Evolutionary conservation across 202 grass and related monocot species (phyloP), one percentile per base, ranked within the genome.

Genomic region (Schoenoplectus triqueter): DNA sequence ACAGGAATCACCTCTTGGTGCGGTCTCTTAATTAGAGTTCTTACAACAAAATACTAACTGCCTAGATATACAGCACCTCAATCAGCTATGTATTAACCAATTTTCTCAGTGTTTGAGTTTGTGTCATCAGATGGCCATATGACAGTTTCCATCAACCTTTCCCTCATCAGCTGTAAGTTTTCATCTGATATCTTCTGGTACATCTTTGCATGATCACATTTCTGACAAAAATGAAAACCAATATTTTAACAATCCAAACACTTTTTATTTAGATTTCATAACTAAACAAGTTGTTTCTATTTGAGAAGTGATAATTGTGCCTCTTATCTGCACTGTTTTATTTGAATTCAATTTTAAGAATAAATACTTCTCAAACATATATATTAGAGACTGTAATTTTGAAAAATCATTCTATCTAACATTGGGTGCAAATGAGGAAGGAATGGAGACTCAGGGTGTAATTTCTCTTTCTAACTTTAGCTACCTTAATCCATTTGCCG

Each of bases 401-500:
- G 31, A 31, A 31, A 31, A 31, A 31, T 31, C 31, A 31, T 31
- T 31, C 31, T 31, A 31, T 31, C 31, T 31, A 31, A 31, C 31
- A 31, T 31, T 31, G 31, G 31, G 31, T 31, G 31, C 31, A 31
- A 31, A 31, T 31, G 31, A 31, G 31, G 31, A 31, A 31, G 31
- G 31, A 31, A 31, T 31, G 31, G 31, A 31, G 31, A 31, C 31
- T 31, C 31, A 31, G 31, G 31, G 31, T 31, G 31, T 31, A 31
- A 31, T 31, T 31, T 31, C 31, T 31, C 31, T 31, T 31, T 31
- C 31, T 31, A 31, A 31, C 31, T 31, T 31, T 74, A 17, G 15
- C 73, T 90, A 97, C 96, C 93, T 99, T 99, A 18, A 95, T 99
- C 96, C 96, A 99, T 94, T 92, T 91, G 3, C 91, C 93, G 13